Base-by-base conservation (phyloP, 2,329 filamentous ascomycete genomes). In the Macrophomina pseudophaseolina region DNA sequence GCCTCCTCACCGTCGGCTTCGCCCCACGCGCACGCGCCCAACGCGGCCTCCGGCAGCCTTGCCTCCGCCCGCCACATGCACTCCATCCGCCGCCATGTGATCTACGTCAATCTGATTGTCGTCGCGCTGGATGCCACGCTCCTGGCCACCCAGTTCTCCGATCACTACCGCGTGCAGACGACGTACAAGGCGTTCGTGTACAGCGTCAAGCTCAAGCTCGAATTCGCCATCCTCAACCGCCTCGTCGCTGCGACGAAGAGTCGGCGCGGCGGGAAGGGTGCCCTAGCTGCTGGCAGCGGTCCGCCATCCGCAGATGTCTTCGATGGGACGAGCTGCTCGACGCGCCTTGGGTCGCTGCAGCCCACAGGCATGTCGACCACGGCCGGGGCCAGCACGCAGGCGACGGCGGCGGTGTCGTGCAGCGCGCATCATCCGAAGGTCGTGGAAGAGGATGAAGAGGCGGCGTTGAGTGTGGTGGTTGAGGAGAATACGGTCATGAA, bases 211-310 rank as follows among this genome's bases (percentile, higher is more conserved):
- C 74, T 84, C 46, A 83, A 84, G 69, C 77, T 85, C 14, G 86
- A 87, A 71, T 80, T 82, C 66, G 80, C 82, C 16, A 81, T 87
- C 63, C 74, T 87, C 32, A 79, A 84, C 59, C 75, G 56, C 42
- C 56, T 60, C 28, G 28, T 60, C 56, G 56, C 56, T 2, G 56
- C 56, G 18, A 51, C 33, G 6, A 11, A 33, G 8, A 35, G 32
- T 32, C 16, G 52, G 16, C 11, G 42, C 9, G 16, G 5, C 42
- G 42, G 42, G 9, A 14, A 5, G 9, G 12, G 5, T 0, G 16
- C 42, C 9, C 6, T 14, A 9, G 42, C 3, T 14, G 42, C 42
- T 16, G 42, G 5, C 42, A 44, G 28, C 49, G 49, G n/a, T 1
- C 49, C 28, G 28, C 49, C 28, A 8, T 53, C 49, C 49, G 49